These are phyloP conservation scores for Colletotrichum brevisporum DNA, from an alignment of 2,329 filamentous ascomycete genomes.

Conservation along the genomic window DNA sequence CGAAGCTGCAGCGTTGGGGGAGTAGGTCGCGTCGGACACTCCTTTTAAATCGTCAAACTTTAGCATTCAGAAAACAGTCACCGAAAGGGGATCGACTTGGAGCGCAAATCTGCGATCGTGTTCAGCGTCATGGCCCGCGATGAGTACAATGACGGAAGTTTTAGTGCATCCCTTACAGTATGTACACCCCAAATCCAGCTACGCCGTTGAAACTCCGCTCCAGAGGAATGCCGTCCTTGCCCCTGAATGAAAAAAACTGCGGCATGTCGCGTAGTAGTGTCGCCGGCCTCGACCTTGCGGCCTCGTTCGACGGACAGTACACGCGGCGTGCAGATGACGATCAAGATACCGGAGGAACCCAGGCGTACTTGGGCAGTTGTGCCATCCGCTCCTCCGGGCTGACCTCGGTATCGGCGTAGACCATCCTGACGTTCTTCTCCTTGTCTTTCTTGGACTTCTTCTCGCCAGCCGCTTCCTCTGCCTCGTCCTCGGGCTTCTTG, in stretches of 20 bases:
- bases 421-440: constrained; percentile 77
- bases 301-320: neutral
- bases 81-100: neutral
- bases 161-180: constrained; percentile 38
- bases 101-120: constrained; percentile 27
- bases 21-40: no score
- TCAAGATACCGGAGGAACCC: constrained; percentile 57
- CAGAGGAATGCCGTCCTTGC: constrained; percentile 26
- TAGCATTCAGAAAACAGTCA: neutral
- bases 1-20: no score
- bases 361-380: constrained; percentile 81
- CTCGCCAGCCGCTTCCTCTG: constrained; percentile 60
- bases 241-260: constrained; percentile 19
- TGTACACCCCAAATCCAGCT: constrained; percentile 36
- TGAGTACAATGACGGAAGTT: constrained; percentile 37
- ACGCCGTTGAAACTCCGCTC: constrained; percentile 39
- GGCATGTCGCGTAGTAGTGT: constrained; percentile 11
- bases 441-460: constrained; percentile 79
- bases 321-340: neutral
- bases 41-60: neutral
- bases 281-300: neutral
- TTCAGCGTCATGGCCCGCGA: constrained; percentile 36
- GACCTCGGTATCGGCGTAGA: constrained; percentile 84
- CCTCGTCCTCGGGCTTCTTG: constrained; percentile 56
- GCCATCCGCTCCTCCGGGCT: constrained; percentile 95